Evolutionary conservation across 148 eudicot genomes (phyloP).

Genomic region (Amaranthus hypochondriacus): DNA sequence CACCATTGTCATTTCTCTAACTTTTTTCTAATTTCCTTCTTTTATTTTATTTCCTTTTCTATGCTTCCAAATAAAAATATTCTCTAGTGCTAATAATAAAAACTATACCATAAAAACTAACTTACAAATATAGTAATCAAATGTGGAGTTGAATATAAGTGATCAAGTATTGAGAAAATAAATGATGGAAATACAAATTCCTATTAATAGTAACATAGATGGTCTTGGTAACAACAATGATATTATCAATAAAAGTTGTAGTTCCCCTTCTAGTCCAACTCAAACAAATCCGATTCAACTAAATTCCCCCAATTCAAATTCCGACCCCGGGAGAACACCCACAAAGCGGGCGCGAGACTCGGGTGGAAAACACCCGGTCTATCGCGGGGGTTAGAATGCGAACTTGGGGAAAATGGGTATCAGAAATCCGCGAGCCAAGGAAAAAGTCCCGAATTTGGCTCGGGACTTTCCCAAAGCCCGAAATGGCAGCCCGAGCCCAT

Average conservation of each 20-base stretch:
- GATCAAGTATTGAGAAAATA: background rate
- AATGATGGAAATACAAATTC: conserved; percentile 14
- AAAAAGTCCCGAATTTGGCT: conserved; percentile 89
- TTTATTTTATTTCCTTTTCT: conserved; percentile 1
- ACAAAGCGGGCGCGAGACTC: background rate
- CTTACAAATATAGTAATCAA: background rate
- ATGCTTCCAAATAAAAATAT: background rate
- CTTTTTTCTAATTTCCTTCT: background rate
- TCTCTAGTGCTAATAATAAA: background rate
- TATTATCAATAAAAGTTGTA: background rate
- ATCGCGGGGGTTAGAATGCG: conserved; percentile 79
- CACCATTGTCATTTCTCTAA: background rate
- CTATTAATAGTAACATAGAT: background rate
- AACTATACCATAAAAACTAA: background rate
- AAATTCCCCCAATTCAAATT: background rate
- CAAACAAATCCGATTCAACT: conserved; percentile 1
- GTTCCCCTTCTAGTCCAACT: background rate
- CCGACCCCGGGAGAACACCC: background rate
- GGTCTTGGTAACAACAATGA: background rate
- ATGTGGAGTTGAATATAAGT: background rate
- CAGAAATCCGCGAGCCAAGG: conserved; percentile 73
- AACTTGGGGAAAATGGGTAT: conserved; percentile 88
- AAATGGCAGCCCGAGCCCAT: conserved; percentile 89
- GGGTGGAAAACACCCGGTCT: conserved; percentile 47
- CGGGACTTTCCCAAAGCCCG: conserved; percentile 73